Base-by-base conservation (phyloP, 768 basidiomycete genomes). In the Suillus sp. region DNA sequence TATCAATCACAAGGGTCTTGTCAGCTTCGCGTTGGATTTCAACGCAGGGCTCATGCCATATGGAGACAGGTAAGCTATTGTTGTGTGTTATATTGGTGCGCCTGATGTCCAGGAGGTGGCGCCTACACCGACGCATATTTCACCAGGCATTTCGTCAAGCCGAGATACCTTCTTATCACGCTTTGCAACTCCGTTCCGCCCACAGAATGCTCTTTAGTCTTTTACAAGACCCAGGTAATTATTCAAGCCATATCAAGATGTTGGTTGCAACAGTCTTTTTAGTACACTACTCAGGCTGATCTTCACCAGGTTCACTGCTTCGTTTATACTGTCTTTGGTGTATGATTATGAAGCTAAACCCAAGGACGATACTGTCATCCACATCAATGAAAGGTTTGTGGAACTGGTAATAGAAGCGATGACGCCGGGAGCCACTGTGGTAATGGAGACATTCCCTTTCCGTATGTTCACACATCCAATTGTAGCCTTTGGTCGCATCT, bases 321-420 rank as follows among this genome's bases (percentile, higher is more conserved):
- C 77, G 1, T 73, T 80, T 2, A 71, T 80, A 47, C 69, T 82
- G 61, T 74, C 76, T 18, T 71, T 82, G 16, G 72, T 77, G 16
- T 83, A 83, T 47, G 82, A 80, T 22, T 71, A 76, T 16, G 66
- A 76, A 6, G 72, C 80, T 8, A 72, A 72, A 18, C 68, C 76
- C 9, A 64, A 72, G 37, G 73, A 74, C 1, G 81, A 81, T 55
- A 69, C 72, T 37, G 76, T 79, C 63, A 74, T 82, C 14, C 64
- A 75, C 10, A 65, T 80, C 4, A 75, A 79, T 5, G 76, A 80
- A 42, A 68, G 70, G 13, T 78, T 78, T 5, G 45, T 74, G 5
- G 3, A 32, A 10, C 20, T 72, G 16, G 62, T 68, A 1, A 20
- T 73, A 45, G 63, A 56, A 51, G 25, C 38, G 6, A 35, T 70